Base-by-base conservation (phyloP, 2,329 filamentous ascomycete species). In the Cercospora sp. region DNA sequence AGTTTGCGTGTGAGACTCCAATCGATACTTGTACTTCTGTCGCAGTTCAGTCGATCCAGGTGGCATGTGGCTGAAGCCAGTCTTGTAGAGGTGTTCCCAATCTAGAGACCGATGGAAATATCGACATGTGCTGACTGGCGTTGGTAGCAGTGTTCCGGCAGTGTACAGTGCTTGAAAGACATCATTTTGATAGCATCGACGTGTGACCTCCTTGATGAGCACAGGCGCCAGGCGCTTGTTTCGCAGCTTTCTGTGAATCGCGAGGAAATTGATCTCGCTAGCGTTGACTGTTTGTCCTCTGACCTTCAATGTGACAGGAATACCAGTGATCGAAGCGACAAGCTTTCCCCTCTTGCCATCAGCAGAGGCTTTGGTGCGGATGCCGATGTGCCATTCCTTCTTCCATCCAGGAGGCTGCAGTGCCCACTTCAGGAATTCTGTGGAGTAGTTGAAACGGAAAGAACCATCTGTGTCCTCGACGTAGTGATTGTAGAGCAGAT, bases 131-230 rank as follows among this genome's bases (percentile, higher is more conserved):
- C 91, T 94, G 70, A 99, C 88, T 4, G 95, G 95, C 42, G 90
- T 96, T 30, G 95, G 95, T 1, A 99, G 86, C 45, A 99, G 89
- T 20, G 94, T 90, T 45, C 95, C 95, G 30, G 90, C 95, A 0
- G 95, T 99, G 83, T 97, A 98, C 67, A 99, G 92, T 60, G 94
- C 95, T 81, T 99, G 95, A 86, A 91, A 98, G 72, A 96, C 90
- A 66, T 90, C 91, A 71, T 91, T 85, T 59, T 93, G 82, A 80
- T 98, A 96, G 84, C 93, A 96, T 71, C 93, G 87, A 59, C 95
- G 90, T 5, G 95, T 99, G 75, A 99, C 93, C 79, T 99, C 95
- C 81, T 97, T 97, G 84, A 99, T 99, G 63, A 99, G 87, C 1
- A 98, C 91, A 0, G 95, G 95, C 0, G 95, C 90, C 53, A 99